Evolutionary conservation across 1,284 basidiomycete genomes (phyloP), one percentile per base, ranked within the genome.

Genomic region (Grifola frondosa): DNA sequence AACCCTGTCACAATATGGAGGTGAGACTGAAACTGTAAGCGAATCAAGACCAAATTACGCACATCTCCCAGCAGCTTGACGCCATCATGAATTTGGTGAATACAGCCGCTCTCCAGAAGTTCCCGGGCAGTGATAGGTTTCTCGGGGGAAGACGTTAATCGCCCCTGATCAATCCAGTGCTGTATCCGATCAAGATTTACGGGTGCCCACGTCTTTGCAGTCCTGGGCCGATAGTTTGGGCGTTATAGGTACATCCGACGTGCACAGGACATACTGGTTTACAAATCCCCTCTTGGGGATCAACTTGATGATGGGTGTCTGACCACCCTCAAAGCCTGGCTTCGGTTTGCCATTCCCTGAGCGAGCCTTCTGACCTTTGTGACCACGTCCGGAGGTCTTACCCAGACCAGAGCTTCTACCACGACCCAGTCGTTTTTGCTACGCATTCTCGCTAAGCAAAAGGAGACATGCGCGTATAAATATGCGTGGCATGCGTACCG

Each of bases 281-380:
- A 84, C 78, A 65, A 98, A 99, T 33, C 96, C 96, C 35, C 84
- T 79, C 73, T 99, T 99, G 8, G 96, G 96, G 62, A 95, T 91
- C 34, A 86, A 73, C 54, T 93, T 85, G n/a, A 85, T 86, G 44
- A 99, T 80, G 6, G 96, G 91, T 17, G 94, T 97, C 66, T 98
- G 96, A 53, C 96, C 96, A 61, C 96, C 96, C 66, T 97, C 95
- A 56, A 98, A 99, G 6, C 86, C 84, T 22, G 81, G 75, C 53
- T 78, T 82, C 20, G 92, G 82, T 59, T 82, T 90, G n/a, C 93
- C 91, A 56, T 91, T 87, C 5, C 96, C 95, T 16, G 90, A 81
- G 44, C 96, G 82, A 31, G 95, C 88, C 49, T 95, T 96, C 66
- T 97, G 94, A 58, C 96, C 96, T 62, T 99, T 99, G 67, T 92